Base-by-base conservation (phyloP, 2,329 filamentous ascomycete genomes). In the Fusarium poae region DNA sequence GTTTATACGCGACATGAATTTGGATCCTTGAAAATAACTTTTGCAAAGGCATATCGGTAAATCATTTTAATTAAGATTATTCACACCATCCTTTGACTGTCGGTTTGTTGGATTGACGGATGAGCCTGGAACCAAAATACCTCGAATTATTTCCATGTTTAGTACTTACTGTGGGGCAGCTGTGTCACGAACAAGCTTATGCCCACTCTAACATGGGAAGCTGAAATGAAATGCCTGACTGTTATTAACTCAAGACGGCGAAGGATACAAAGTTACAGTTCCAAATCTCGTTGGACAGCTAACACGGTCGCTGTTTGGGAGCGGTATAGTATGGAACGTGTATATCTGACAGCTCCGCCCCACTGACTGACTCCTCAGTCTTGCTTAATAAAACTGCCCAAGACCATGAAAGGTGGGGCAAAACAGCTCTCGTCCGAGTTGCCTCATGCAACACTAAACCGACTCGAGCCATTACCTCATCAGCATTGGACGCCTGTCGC, bases 381-480 rank as follows among this genome's bases (percentile, higher is more conserved):
- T 50, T 34, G 67, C 67, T 70, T 70, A 70, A 70, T 65, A 70
- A 70, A 62, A 55, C 46, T 48, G n/a, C 23, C 23, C n/a, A 23
- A 65, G 46, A 61, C 43, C 4, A 12, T 15, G 13, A n/a, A 39
- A 51, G 45, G 63, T 62, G 62, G 63, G 57, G 62, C 56, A 25
- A 35, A 15, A 46, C 62, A 72, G 45, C 71, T 68, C 52, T 57
- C 30, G 58, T 21, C 57, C 25, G 40, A 57, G 60, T 51, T 66
- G 59, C 58, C 65, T 65, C 65, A 68, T 66, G 62, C 60, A 45
- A 56, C 52, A 52, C 62, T 62, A 68, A 66, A 58, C 67, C 49
- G 39, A 34, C 51, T 65, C 18, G 50, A 43, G 68, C 57, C 73
- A 77, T 74, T 71, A 73, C 73, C 74, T 76, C 72, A 74, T 74